phyloP scores from a whole-genome alignment of 2,329 filamentous ascomycete species.

The Cytospora piceicola region DNA sequence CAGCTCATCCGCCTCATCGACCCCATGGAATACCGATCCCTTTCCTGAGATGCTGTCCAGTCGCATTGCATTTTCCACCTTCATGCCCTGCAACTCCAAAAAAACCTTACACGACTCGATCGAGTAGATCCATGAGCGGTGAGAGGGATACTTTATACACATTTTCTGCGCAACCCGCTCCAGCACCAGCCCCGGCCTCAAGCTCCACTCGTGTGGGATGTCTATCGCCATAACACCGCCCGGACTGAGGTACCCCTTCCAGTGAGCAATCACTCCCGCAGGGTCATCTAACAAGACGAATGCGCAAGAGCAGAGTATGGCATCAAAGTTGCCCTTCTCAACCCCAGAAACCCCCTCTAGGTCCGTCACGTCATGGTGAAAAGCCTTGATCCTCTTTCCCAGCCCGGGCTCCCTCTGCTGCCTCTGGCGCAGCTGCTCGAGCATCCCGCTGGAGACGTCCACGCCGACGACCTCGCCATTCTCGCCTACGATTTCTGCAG shows the following conservation, averaged over 20 bases:
- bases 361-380: conserved; percentile 38
- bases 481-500: conserved; percentile 36
- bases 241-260: conserved; percentile 38
- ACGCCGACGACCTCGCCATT: conserved; percentile 38
- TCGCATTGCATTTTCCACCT: conserved; percentile 35
- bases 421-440: conserved; percentile 36
- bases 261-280: conserved; percentile 35
- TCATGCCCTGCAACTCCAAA: conserved; percentile 37
- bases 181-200: conserved; percentile 35
- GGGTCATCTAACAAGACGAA: conserved; percentile 41
- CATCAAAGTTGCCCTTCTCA: conserved; percentile 37
- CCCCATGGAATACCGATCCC: conserved; percentile 33
- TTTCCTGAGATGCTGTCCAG: conserved; percentile 37
- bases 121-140: conserved; percentile 39
- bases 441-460: conserved; percentile 41
- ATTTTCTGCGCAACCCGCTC: conserved; percentile 37
- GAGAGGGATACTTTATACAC: conserved; percentile 37
- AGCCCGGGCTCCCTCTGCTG: conserved; percentile 30
- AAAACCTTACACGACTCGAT: conserved; percentile 37
- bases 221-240: conserved; percentile 40
- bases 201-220: conserved; percentile 40
- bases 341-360: conserved; percentile 33
- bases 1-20: conserved; percentile 38
- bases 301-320: conserved; percentile 41
- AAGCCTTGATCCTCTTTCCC: conserved; percentile 33